phyloP scores from a whole-genome alignment of 2,329 filamentous ascomycete genomes.

The Ophiostoma sp. region DNA sequence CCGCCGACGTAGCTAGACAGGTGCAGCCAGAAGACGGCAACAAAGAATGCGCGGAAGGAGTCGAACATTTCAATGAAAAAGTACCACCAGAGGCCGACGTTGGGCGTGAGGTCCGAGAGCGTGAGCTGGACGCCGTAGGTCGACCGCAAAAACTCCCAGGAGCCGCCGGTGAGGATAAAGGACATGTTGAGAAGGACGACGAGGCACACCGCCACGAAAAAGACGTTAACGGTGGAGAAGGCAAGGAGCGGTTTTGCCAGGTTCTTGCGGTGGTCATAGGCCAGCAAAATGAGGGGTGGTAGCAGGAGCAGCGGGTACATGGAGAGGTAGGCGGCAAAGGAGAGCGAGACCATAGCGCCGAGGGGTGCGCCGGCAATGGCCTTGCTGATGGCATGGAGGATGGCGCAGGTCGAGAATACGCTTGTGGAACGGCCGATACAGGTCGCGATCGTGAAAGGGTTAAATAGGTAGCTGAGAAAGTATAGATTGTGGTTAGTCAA shows the following conservation, averaged over 20 bases:
- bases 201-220: constrained; percentile 56
- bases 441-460: constrained; percentile 88
- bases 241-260: constrained; percentile 37
- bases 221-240: constrained; percentile 58
- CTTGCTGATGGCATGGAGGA: constrained; percentile 79
- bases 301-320: constrained; percentile 89
- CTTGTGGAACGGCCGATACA: constrained; percentile 88
- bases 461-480: constrained; percentile 75
- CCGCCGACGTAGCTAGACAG: constrained; percentile 86
- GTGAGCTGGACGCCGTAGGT: constrained; percentile 93
- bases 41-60: constrained; percentile 93
- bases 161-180: constrained; percentile 68
- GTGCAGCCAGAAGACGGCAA: constrained; percentile 97
- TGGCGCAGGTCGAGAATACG: constrained; percentile 84
- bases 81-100: constrained; percentile 98
- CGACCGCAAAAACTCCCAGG: constrained; percentile 83
- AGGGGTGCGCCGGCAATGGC: constrained; percentile 72
- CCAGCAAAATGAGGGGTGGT: constrained; percentile 76
- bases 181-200: constrained; percentile 69
- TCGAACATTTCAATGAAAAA: constrained; percentile 99
- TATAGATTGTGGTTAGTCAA: background rate
- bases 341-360: constrained; percentile 79
- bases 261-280: constrained; percentile 62
- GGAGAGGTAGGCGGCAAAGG: constrained; percentile 85
- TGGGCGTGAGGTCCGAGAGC: constrained; percentile 88